Evolutionary conservation across 768 basidiomycete genomes (phyloP).

Genomic region (Leccinellum luteum): DNA sequence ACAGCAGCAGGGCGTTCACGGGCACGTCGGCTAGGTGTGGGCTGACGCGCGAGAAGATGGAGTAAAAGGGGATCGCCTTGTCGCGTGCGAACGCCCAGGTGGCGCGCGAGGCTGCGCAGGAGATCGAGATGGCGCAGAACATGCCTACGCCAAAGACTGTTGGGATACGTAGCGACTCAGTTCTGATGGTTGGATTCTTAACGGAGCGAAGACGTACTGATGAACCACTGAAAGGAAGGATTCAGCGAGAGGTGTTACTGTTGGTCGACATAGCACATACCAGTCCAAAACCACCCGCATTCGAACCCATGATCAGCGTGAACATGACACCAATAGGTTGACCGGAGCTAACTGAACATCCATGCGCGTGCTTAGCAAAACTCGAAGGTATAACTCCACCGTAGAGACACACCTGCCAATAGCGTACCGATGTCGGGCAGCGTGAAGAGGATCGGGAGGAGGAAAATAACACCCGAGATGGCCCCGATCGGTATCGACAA

Average conservation of each 20-base stretch:
- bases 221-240: constrained; percentile 36
- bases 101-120: constrained; percentile 63
- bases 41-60: constrained; percentile 46
- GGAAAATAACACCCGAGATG: constrained; percentile 49
- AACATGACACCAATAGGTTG: constrained; percentile 67
- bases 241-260: neutral
- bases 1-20: constrained; percentile 58
- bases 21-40: constrained; percentile 46
- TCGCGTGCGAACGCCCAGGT: constrained; percentile 74
- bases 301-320: constrained; percentile 58
- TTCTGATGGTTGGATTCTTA: too few relatives aligned
- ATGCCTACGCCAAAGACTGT: constrained; percentile 53
- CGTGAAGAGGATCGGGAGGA: constrained; percentile 65
- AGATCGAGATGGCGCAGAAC: constrained; percentile 66
- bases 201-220: constrained; percentile 29
- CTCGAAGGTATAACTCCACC: neutral
- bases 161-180: neutral
- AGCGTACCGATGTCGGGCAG: constrained; percentile 55
- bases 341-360: constrained; percentile 48
- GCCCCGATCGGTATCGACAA: constrained; percentile 54
- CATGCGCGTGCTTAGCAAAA: constrained; percentile 1
- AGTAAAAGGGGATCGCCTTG: constrained; percentile 56
- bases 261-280: constrained; percentile 31
- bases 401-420: constrained; percentile 42
- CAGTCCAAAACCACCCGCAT: constrained; percentile 60